Base-by-base conservation (phyloP, 768 basidiomycete genomes). In the Tubosaeta brunneosetosa region DNA sequence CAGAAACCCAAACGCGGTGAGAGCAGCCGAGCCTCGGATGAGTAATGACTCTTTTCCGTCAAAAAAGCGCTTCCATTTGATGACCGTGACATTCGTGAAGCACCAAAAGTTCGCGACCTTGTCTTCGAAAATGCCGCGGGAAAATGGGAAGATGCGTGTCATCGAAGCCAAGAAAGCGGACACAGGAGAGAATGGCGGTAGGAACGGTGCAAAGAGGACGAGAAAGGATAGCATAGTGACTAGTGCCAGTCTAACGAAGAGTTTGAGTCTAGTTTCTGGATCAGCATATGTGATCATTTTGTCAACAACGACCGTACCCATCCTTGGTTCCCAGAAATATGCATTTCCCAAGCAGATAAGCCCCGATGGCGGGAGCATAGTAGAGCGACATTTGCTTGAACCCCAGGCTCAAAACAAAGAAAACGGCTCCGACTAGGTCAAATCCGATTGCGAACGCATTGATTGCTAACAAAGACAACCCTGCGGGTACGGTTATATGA, bases 71-170 rank as follows among this genome's bases (percentile, higher is more conserved):
- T 80, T 83, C 87, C 94, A 97, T 66, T 95, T 97, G 71, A 97
- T 67, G 13, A 88, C 70, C 9, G 64, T 59, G 22, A 94, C 85
- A 65, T 97, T 92, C 16, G 86, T 83, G 31, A 92, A 90, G 68
- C 94, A 97, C 94, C 94, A 98, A 65, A 95, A 91, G 66, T 98
- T 98, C 37, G 94, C 92, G 22, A 98, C 94, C 64, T 95, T 94
- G 73, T 95, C 92, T 65, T 95, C 93, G 62, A 94, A 94, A 3
- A 94, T 74, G 13, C 94, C 94, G 27, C 94, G 84, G 6, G 81
- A 77, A 65, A 98, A 92, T 0, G 94, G 94, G 66, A 98, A 98
- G 50, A 97, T 91, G 6, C 94, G 84, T 13, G 74, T 74, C 43
- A 94, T 73, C 14, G 88, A 83, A 47, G 84, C 80, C n/a, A 79